Evolutionary conservation across 1,284 basidiomycete genomes (phyloP).

Genomic region (Polyporus tsugae): DNA sequence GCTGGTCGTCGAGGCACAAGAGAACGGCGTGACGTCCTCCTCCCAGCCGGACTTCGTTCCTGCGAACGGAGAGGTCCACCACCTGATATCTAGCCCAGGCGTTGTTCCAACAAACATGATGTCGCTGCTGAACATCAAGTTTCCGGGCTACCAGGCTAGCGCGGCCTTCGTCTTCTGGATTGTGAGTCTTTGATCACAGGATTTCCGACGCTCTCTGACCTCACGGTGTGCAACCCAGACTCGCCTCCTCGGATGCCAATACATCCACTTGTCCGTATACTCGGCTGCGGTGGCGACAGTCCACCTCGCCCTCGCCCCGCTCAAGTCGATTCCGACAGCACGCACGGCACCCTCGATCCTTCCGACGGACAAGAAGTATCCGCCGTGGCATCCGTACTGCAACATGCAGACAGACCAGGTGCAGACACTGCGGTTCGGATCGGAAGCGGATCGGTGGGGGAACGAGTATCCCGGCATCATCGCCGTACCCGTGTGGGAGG

Average conservation of each 20-base stretch:
- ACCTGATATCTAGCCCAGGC: slow-evolving; percentile 80
- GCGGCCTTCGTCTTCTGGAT: slow-evolving; percentile 76
- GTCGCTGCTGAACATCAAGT: slow-evolving; percentile 30
- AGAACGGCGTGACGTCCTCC: slow-evolving; percentile 7
- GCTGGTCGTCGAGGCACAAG: slow-evolving; percentile 40
- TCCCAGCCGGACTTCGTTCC: slow-evolving; percentile 18
- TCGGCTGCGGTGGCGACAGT: slow-evolving; percentile 73
- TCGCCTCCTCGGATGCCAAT: slow-evolving; percentile 60
- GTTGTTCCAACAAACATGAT: slow-evolving; percentile 68
- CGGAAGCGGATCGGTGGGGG: slow-evolving; percentile 65
- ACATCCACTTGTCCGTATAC: slow-evolving; percentile 67
- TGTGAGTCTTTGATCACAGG: slow-evolving; percentile 53
- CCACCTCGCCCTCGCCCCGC: slow-evolving; percentile 65
- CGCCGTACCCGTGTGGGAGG: slow-evolving; percentile 60
- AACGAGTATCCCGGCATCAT: slow-evolving; percentile 56
- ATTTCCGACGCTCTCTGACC: too few relatives aligned
- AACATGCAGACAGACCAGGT: slow-evolving; percentile 16
- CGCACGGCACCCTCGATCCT: slow-evolving; percentile 20
- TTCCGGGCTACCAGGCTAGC: slow-evolving; percentile 39
- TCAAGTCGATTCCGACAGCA: slow-evolving; percentile 51
- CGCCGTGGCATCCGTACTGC: slow-evolving; percentile 26
- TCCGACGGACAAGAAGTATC: slow-evolving; percentile 25
- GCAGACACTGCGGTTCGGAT: slow-evolving; percentile 57
- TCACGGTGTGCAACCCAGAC: too few relatives aligned
- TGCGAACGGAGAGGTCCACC: slow-evolving; percentile 51